Evolutionary conservation across 768 basidiomycete genomes (phyloP), one percentile per base, ranked within the genome.

Genomic region (Boletus subparvulus): DNA sequence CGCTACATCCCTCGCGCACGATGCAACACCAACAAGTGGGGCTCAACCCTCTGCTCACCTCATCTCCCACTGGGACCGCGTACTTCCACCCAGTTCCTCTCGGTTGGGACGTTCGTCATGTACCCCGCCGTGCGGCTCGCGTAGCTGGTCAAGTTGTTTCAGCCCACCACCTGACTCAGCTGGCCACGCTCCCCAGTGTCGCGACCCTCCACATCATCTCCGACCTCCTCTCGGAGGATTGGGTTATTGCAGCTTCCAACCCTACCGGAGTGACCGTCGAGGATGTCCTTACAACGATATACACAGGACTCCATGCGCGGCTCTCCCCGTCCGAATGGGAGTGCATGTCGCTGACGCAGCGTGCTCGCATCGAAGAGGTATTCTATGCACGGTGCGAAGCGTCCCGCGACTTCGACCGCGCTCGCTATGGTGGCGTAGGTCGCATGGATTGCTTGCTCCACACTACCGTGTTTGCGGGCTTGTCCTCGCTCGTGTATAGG

Each of bases 381-480:
- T 84, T 80, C 54, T 74, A 81, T 41, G 60, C 67, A 21, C 80
- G 84, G 14, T 83, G 81, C 73, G 68, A 65, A 21, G 63, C 67
- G 10, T 73, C 80, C 3, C 59, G 59, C 6, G 59, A 79, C 53
- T 76, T 77, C 28, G 61, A 64, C 17, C 66, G 53, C 49, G 69
- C 73, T 21, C 75, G 75, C 24, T 63, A 66, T 13, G 65, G 68
- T 6, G 83, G 83, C 6, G 69, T 83, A 2, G 65, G 77, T 60
- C 74, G 82, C 32, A 69, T 77, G 28, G 84, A 86, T 54, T 81
- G 74, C 61, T 58, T 86, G 28, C 72, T 81, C 37, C 69, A 71
- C 48, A 80, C 80, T 48, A 79, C 77, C 14, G 52, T 73, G 47
- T 85, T 85, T 54, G 81, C 75, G 8, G 84, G 84, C n/a, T 66